Percentiles rank a stretch among this genome's conserved stretches.
These are phyloP conservation scores for Picea engelmannii DNA, from an alignment of 83 land plant genomes.

Conservation along the genomic window DNA sequence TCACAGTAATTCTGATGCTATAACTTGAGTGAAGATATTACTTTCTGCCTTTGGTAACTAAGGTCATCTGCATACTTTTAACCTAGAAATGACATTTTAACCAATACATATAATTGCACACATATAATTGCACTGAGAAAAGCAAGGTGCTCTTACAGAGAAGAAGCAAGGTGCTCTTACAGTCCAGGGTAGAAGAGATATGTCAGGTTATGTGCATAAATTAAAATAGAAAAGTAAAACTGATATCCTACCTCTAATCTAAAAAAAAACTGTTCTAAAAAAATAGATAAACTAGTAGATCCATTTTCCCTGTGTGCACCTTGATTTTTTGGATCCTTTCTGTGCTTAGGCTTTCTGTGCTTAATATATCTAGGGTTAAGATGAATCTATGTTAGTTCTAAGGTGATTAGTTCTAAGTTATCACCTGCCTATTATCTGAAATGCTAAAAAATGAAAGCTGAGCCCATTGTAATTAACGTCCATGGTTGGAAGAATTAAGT, in stretches of 20 bases:
- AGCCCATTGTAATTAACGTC: neutral
- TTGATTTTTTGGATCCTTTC: neutral
- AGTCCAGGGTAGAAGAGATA: too few relatives aligned
- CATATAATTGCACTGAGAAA: neutral
- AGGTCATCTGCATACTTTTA: neutral
- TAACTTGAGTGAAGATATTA: neutral
- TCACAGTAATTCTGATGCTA: neutral
- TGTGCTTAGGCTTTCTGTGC: too few relatives aligned
- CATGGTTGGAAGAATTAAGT: neutral
- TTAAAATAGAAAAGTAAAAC: too few relatives aligned
- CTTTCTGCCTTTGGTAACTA: neutral
- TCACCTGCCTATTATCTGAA: neutral
- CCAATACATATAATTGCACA: too few relatives aligned
- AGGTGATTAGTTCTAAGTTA: neutral
- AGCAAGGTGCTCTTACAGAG: too few relatives aligned
- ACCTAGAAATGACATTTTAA: neutral
- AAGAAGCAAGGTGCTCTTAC: neutral
- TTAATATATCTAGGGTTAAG: too few relatives aligned
- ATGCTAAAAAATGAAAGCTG: neutral
- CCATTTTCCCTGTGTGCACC: neutral
- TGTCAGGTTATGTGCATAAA: neutral
- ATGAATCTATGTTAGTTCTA: neutral
- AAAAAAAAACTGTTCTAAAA: too few relatives aligned
- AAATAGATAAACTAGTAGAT: neutral
- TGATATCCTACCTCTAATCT: too few relatives aligned